Conservation (phyloP, 495 filamentous ascomycete genomes). For the Neurospora discreta region DNA sequence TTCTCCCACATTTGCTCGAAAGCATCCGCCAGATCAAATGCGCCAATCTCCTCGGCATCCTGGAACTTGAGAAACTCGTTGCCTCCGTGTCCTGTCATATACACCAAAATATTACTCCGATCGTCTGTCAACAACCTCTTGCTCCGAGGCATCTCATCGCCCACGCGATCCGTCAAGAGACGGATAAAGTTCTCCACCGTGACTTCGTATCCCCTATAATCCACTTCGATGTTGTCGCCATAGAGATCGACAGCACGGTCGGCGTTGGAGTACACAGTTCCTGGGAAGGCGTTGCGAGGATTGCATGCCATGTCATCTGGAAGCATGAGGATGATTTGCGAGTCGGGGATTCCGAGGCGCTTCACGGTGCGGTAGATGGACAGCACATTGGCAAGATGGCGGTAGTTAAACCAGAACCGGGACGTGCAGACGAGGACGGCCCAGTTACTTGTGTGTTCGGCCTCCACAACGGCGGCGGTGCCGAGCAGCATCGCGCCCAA, state of each 20-base stretch:
- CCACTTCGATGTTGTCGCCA: slow-evolving; percentile 97
- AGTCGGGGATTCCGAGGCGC: slow-evolving; percentile 93
- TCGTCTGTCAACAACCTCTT: slow-evolving; percentile 88
- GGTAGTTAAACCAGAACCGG: slow-evolving; percentile 99
- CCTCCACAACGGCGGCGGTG: slow-evolving; percentile 30
- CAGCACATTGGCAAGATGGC: slow-evolving; percentile 93
- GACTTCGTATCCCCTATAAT: slow-evolving; percentile 96
- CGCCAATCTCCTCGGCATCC: slow-evolving; percentile 92
- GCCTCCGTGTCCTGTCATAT: slow-evolving; percentile 99
- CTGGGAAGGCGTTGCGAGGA: slow-evolving; percentile 93
- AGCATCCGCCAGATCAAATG: slow-evolving; percentile 91
- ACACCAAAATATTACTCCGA: slow-evolving; percentile 90
- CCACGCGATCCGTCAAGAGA: slow-evolving; percentile 83
- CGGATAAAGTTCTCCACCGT: slow-evolving; percentile 98
- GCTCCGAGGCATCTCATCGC: slow-evolving; percentile 84
- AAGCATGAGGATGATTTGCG: slow-evolving; percentile 98
- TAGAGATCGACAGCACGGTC: slow-evolving; percentile 93
- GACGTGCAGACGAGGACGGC: slow-evolving; percentile 97
- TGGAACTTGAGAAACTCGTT: slow-evolving; percentile 99
- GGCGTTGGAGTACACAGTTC: slow-evolving; percentile 96
- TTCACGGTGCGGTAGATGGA: slow-evolving; percentile 98
- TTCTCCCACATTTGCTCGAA: slow-evolving; percentile 99
- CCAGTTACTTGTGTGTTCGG: slow-evolving; percentile 96
- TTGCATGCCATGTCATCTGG: slow-evolving; percentile 99
- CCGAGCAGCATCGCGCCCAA: slow-evolving; percentile 33